Base-by-base conservation (phyloP, 2,329 filamentous ascomycete species). In the Claviceps citrina region DNA sequence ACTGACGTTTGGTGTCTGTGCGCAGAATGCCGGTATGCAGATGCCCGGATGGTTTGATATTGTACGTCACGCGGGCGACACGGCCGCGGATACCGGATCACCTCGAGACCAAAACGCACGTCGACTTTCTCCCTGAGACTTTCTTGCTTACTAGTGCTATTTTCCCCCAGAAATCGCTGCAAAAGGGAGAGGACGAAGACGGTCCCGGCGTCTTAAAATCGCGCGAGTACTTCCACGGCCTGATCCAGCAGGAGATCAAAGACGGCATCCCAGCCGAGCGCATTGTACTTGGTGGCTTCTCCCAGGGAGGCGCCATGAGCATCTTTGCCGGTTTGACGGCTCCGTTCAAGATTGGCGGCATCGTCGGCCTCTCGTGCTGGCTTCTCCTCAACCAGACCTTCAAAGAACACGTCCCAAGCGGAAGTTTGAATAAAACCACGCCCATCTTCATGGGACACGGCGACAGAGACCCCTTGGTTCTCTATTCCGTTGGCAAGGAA, bases 11-110 rank as follows among this genome's bases (percentile, higher is more conserved):
- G 19, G 8, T 34, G 10, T 34, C 19, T 25, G n/a, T 31, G n/a
- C 19, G 32, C 48, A 84, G 79, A 86, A 86, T 56, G 67, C 70
- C 45, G 83, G 84, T 40, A 79, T 81, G 71, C 57, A 60, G 20
- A 93, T 94, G 84, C 84, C 86, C 2, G 86, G 80, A 19, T 91
- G 84, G 84, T 91, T 84, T 58, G 82, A 91, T 52, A 79, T 91
- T 57, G 76, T 81, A 63, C 46, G 60, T 51, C 7, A 15, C 9
- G 16, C 19, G 25, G 27, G n/a, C 25, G 4, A 7, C 9, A 12
- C 25, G 4, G 15, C 37, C 25, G n/a, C 20, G 20, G 36, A 8
- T 13, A 15, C 8, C 7, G n/a, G n/a, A 18, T 7, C n/a, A 9
- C n/a, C 19, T 18, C 12, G 30, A 13, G 10, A 6, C 2, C 24